Percentiles rank a stretch among this genome's conserved stretches.
Conservation (phyloP, 129 eudicot genomes). For the Flaveria ramosissima region DNA sequence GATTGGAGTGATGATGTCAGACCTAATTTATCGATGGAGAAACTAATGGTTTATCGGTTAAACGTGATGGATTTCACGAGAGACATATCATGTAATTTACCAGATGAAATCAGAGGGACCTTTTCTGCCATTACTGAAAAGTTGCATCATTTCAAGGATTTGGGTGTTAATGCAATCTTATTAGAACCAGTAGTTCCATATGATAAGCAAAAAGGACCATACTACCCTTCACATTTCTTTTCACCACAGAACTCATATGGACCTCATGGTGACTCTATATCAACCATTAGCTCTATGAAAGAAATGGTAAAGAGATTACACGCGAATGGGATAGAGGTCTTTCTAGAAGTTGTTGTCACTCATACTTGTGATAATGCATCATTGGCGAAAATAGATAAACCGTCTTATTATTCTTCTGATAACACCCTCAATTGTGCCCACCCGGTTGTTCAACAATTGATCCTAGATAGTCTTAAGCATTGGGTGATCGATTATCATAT, state of each 20-base stretch:
- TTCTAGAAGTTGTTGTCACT: conserved; percentile 84
- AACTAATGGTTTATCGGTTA: conserved; percentile 77
- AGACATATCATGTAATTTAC: conserved; percentile 70
- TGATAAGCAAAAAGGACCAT: conserved; percentile 69
- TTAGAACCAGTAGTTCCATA: conserved; percentile 77
- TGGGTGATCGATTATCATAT: conserved; percentile 91
- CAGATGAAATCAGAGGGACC: conserved; percentile 55
- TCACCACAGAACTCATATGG: conserved; percentile 59
- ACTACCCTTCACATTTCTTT: conserved; percentile 78
- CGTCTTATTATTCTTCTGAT: conserved; percentile 47
- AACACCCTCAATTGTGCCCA: conserved; percentile 68
- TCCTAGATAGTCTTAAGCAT: conserved; percentile 78
- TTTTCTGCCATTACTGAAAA: conserved; percentile 73
- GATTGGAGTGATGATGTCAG: conserved; percentile 80
- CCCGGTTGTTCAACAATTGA: conserved; percentile 78
- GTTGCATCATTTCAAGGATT: conserved; percentile 63
- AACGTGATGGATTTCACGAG: conserved; percentile 68
- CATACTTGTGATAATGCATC: conserved; percentile 57
- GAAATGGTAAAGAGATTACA: conserved; percentile 91
- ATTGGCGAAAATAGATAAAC: conserved; percentile 54
- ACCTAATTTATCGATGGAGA: conserved; percentile 69
- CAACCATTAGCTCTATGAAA: conserved; percentile 60
- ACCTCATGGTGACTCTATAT: conserved; percentile 43
- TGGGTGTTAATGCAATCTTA: conserved; percentile 80
- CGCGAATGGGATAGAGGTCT: conserved; percentile 72